phyloP scores from a whole-genome alignment of 306 rosid species.

The Acacia crassicarpa region DNA sequence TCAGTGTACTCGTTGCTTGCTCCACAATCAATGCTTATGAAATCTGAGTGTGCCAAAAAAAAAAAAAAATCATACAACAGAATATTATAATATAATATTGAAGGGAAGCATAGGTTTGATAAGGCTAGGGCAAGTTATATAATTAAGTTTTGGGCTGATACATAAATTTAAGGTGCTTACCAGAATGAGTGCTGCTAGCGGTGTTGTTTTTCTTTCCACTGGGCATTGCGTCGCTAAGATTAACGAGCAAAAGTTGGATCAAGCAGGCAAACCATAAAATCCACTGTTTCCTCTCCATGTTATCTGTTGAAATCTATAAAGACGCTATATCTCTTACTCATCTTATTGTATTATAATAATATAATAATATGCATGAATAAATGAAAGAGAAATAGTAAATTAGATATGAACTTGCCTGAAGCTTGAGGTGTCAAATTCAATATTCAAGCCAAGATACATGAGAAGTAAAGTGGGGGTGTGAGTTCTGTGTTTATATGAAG shows the following conservation, averaged over 20 bases:
- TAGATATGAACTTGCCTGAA: not conserved
- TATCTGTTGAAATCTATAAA: not conserved
- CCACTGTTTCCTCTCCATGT: not conserved
- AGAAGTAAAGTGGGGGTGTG: not conserved
- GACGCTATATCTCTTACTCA: not conserved
- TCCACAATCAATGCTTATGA: conserved; percentile 6
- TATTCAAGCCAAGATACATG: not conserved
- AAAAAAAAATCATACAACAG: not conserved
- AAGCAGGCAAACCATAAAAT: not conserved
- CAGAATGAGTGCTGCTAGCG: not conserved
- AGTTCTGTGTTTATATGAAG: not conserved
- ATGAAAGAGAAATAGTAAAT: not conserved
- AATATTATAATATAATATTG: not conserved
- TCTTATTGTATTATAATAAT: not conserved
- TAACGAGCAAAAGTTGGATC: not conserved
- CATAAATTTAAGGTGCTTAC: not conserved
- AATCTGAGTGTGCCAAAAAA: not conserved
- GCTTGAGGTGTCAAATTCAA: not conserved
- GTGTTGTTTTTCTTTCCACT: not conserved
- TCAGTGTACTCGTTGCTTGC: not conserved
- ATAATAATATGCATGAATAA: not conserved
- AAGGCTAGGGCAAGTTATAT: no score
- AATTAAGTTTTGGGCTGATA: no score
- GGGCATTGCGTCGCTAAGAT: not conserved
- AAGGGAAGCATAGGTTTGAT: no score